A percentile compares a stretch with the other conserved stretches of the same genome.
These are phyloP conservation scores for Willaertia magna DNA, from an alignment of 208 protist genomes.

Conservation along the genomic window DNA sequence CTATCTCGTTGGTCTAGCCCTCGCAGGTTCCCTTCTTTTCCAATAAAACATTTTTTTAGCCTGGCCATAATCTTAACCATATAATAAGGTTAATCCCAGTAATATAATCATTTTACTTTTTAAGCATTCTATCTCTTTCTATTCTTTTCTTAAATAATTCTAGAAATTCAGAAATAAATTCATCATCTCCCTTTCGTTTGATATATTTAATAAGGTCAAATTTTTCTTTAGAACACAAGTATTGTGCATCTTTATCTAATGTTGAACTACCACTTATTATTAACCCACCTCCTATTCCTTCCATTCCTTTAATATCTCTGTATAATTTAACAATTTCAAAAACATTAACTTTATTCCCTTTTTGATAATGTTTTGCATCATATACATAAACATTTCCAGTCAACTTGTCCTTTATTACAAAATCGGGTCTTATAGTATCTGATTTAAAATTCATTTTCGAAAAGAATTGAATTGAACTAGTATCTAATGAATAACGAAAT, in stretches of 20 bases:
- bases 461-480: neutral
- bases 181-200: too few species aligned
- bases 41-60: too few species aligned
- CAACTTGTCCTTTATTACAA: neutral
- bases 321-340: neutral
- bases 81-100: too few species aligned
- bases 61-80: too few species aligned
- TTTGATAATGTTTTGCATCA: neutral
- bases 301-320: neutral
- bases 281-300: neutral
- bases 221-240: too few species aligned
- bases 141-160: too few species aligned
- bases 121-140: too few species aligned
- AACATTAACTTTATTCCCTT: neutral
- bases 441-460: neutral
- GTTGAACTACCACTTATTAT: too few species aligned
- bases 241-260: too few species aligned
- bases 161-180: too few species aligned
- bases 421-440: neutral
- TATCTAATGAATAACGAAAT: neutral
- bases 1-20: neutral
- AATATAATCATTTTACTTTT: too few species aligned
- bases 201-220: too few species aligned
- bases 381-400: neutral
- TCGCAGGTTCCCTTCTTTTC: neutral